These are phyloP conservation scores for Rhizopus delemar DNA, from an alignment of 371 early-diverging fungal genomes.

Conservation along the genomic window DNA sequence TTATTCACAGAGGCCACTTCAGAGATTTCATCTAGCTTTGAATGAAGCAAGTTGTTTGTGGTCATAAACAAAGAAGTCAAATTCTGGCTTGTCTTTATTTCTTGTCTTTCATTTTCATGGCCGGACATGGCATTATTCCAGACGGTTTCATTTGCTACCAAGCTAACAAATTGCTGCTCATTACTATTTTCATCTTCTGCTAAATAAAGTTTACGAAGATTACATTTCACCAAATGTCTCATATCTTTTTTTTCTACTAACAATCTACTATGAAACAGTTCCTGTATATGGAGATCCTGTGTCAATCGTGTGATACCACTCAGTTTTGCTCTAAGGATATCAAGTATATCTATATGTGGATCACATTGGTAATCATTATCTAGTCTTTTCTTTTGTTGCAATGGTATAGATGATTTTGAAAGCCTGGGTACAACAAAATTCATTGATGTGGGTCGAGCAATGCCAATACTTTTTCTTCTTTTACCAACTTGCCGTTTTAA, in stretches of 20 bases:
- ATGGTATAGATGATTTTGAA: conserved; percentile 31
- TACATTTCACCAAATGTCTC: neutral
- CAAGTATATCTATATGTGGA: conserved; percentile 49
- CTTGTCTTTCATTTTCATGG: conserved; percentile 4
- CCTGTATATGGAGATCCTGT: conserved; percentile 50
- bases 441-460: conserved; percentile 16
- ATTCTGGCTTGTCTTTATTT: conserved; percentile 12
- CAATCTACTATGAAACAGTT: conserved; percentile 39
- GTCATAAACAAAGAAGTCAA: conserved; percentile 30
- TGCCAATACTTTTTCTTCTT: conserved; percentile 34
- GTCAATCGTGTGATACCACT: conserved; percentile 48
- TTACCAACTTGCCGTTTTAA: conserved; percentile 18
- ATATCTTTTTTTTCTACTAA: conserved; percentile 20
- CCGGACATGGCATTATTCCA: neutral
- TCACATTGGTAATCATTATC: conserved; percentile 31
- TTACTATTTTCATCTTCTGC: neutral
- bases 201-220: no score
- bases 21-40: conserved; percentile 40
- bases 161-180: neutral
- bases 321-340: conserved; percentile 49
- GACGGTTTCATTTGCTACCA: neutral
- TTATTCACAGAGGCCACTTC: conserved; percentile 22
- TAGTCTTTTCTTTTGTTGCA: neutral
- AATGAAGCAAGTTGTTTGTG: conserved; percentile 40
- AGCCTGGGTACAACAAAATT: conserved; percentile 28